Percentiles rank a stretch among this genome's conserved stretches.
Conservation (phyloP, 139 green algal genomes). For the Chlorella vulgaris region DNA sequence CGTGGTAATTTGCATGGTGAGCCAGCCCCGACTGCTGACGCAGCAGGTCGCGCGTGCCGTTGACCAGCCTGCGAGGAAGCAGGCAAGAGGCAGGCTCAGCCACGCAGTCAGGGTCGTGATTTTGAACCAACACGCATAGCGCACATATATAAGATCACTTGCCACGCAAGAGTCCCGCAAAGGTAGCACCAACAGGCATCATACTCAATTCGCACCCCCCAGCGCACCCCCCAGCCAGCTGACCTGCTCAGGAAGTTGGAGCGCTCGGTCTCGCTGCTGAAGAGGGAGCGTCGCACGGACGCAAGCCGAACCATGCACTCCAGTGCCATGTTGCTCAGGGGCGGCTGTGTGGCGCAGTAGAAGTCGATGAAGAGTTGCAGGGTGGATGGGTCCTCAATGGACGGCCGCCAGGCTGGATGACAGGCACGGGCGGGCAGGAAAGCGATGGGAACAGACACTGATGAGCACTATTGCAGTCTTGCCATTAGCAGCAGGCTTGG, state of each 20-base stretch:
- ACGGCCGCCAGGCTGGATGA: slow-evolving; percentile 46
- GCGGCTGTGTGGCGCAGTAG: slow-evolving; percentile 80
- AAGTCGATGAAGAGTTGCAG: slow-evolving; percentile 93
- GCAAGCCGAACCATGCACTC: slow-evolving; percentile 92
- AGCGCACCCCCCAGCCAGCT: slow-evolving; percentile 42
- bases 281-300: slow-evolving; percentile 89
- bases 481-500: too few species aligned
- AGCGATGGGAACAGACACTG: too few species aligned
- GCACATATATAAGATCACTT: too few species aligned
- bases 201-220: too few species aligned
- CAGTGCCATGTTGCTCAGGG: slow-evolving; percentile 77
- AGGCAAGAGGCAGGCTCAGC: background rate
- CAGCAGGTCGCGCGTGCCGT: slow-evolving; percentile 75
- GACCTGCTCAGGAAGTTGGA: slow-evolving; percentile 82
- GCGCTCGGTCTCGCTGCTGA: slow-evolving; percentile 87
- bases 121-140: too few species aligned
- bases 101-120: background rate
- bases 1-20: slow-evolving; percentile 96
- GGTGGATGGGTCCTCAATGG: slow-evolving; percentile 87
- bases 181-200: too few species aligned
- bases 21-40: slow-evolving; percentile 71
- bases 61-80: slow-evolving; percentile 43
- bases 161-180: too few species aligned
- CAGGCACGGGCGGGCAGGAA: background rate
- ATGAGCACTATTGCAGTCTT: too few species aligned